phyloP scores from a whole-genome alignment of 306 rosid genomes.

The Medicago truncatula region DNA sequence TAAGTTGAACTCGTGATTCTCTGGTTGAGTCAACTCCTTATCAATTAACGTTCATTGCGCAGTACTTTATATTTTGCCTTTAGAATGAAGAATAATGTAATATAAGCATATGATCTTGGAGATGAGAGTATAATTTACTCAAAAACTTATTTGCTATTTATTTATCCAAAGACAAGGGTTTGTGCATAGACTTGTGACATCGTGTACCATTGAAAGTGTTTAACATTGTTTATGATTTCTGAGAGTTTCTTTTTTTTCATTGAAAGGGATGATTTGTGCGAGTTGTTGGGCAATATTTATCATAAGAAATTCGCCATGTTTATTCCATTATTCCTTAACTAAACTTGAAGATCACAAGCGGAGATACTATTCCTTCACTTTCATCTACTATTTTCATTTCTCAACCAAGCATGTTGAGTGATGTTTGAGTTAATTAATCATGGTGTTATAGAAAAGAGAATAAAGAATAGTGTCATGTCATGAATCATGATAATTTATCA shows the following conservation, averaged over 20 bases:
- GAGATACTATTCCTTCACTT: constrained; percentile 21
- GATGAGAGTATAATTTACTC: too few species aligned
- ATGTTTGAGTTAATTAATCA: constrained; percentile 28
- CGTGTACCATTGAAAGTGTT: not conserved
- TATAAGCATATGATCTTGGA: too few species aligned
- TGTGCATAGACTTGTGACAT: not conserved
- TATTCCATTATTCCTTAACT: not conserved
- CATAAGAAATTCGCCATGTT: not conserved
- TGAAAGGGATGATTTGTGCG: not conserved
- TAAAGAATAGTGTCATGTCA: not conserved
- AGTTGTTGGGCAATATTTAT: not conserved
- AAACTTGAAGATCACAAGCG: constrained; percentile 38
- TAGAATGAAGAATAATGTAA: too few species aligned
- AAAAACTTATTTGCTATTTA: too few species aligned
- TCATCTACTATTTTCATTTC: not conserved
- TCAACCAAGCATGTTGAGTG: not conserved
- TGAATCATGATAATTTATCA: not conserved
- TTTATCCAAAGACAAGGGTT: not conserved
- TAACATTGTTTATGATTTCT: not conserved
- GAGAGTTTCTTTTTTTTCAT: not conserved
- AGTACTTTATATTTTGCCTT: too few species aligned
- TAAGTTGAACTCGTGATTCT: too few species aligned
- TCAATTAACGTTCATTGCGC: too few species aligned
- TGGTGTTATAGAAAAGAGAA: constrained; percentile 14
- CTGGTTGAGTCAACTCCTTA: too few species aligned